Percentiles rank a stretch among this genome's conserved stretches.
Conservation (phyloP, 129 eudicot species). For the Ambrosia artemisiifolia region DNA sequence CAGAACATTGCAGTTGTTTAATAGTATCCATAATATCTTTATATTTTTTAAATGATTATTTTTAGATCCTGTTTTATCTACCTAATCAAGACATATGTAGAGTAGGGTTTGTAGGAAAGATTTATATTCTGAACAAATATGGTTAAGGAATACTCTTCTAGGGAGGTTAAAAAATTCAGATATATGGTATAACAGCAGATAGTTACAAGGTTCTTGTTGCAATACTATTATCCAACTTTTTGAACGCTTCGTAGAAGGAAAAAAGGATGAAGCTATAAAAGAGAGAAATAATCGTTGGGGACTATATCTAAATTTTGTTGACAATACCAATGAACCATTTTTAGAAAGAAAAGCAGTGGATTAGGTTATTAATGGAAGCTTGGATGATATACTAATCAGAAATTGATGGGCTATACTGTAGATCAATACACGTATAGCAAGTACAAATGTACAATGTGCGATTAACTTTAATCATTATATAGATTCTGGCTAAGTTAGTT, state of each 20-base stretch:
- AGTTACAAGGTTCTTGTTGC: background rate
- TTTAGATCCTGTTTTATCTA: conserved; percentile 6
- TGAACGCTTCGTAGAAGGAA: background rate
- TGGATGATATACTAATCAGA: background rate
- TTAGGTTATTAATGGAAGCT: conserved; percentile 12
- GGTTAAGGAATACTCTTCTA: background rate
- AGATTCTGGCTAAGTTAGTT: conserved; percentile 9
- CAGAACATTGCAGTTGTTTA: background rate
- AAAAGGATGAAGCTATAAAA: background rate
- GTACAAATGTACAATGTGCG: conserved; percentile 1
- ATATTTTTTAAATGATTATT: background rate
- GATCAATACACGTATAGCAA: background rate
- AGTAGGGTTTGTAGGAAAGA: background rate
- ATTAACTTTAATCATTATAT: background rate
- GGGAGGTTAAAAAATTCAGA: background rate
- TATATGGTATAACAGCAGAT: background rate
- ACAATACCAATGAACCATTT: background rate
- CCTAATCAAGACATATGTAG: background rate
- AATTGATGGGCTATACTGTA: background rate
- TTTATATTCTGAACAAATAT: conserved; percentile 1
- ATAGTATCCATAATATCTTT: background rate
- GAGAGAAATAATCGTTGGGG: background rate
- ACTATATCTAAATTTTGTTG: background rate
- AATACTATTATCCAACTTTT: background rate
- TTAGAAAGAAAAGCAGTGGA: background rate